These are phyloP conservation scores for Dioscorea alata DNA, from an alignment of 106 monocot species.

Conservation along the genomic window DNA sequence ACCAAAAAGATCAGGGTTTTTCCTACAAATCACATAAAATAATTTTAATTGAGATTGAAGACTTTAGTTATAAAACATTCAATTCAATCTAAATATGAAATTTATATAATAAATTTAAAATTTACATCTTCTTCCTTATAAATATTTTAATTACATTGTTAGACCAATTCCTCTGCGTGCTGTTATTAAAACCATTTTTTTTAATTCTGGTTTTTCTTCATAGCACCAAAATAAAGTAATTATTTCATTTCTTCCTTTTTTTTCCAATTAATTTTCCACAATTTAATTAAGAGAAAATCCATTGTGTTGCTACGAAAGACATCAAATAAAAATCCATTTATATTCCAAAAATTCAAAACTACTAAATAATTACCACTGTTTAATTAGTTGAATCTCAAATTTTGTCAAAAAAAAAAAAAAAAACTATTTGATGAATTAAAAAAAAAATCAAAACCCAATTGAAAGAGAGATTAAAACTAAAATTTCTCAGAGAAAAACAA, in stretches of 20 bases:
- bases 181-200: not conserved
- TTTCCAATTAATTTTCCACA: no score
- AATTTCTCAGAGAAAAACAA: not conserved
- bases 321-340: no score
- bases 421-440: not conserved
- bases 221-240: not conserved
- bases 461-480: not conserved
- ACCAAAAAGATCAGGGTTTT: conserved; percentile 58
- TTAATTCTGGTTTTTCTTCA: not conserved
- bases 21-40: conserved; percentile 26
- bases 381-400: not conserved
- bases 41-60: no score
- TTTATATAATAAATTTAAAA: not conserved
- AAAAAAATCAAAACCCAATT: not conserved
- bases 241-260: no score
- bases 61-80: not conserved
- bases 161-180: not conserved
- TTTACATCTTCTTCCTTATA: not conserved
- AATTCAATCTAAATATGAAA: not conserved
- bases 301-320: no score
- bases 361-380: no score
- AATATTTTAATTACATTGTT: not conserved
- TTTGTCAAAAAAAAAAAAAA: not conserved
- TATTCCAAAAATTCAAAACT: no score
- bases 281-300: no score